A percentile compares a stretch with the other conserved stretches of the same genome.
phyloP scores from a whole-genome alignment of 345 rosid genomes.

The Salix udensis region DNA sequence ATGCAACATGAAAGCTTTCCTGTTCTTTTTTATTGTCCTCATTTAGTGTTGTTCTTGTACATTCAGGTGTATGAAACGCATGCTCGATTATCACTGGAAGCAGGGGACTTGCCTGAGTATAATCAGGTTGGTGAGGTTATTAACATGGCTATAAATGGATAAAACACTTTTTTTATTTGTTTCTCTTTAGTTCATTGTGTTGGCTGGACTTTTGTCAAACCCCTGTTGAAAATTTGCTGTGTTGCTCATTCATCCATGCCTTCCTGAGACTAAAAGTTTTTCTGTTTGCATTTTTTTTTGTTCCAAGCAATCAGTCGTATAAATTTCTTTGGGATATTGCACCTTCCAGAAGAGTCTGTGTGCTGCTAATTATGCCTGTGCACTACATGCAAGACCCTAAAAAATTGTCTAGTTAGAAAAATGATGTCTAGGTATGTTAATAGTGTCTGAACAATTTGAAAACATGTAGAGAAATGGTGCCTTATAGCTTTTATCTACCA shows the following conservation, averaged over 20 bases:
- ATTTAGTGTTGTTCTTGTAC: background rate
- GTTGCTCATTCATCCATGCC: background rate
- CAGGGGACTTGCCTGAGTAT: conserved; percentile 86
- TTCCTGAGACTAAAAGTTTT: background rate
- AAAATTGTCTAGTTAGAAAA: background rate
- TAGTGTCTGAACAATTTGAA: background rate
- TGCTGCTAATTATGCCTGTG: background rate
- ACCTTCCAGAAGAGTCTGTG: background rate
- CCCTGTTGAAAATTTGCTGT: background rate
- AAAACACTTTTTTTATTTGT: background rate
- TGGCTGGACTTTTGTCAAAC: background rate
- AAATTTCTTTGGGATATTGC: background rate
- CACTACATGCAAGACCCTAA: background rate
- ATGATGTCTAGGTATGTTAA: background rate
- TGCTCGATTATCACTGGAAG: conserved; percentile 93
- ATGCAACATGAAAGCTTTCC: background rate
- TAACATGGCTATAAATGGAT: background rate
- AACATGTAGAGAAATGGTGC: background rate
- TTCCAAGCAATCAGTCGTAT: background rate
- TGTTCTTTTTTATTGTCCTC: background rate
- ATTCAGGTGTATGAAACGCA: conserved; percentile 97
- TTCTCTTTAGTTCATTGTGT: background rate
- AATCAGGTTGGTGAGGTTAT: conserved; percentile 67
- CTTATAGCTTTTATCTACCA: background rate
- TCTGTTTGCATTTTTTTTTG: background rate